Conservation (phyloP, 768 basidiomycete genomes). For the Auriculariales sp. region DNA sequence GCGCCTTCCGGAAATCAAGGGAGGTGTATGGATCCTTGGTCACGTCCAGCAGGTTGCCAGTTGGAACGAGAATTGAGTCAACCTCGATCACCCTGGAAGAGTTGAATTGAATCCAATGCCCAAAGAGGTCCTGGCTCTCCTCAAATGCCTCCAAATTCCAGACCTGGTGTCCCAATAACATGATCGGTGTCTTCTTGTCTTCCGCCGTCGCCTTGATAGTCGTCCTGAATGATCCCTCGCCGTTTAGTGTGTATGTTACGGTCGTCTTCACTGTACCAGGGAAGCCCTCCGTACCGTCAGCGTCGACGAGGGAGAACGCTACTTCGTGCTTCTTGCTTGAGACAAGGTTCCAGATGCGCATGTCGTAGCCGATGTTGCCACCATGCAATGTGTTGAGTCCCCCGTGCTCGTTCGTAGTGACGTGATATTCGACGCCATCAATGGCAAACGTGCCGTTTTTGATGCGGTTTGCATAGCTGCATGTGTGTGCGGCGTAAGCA, state of each 20-base stretch:
- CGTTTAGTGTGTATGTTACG: constrained; percentile 9
- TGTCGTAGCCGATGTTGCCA: constrained; percentile 36
- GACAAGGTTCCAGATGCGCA: constrained; percentile 40
- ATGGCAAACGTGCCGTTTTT: constrained; percentile 18
- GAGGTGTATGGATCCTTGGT: constrained; percentile 23
- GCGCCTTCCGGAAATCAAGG: constrained; percentile 28
- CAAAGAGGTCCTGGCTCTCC: constrained; percentile 24
- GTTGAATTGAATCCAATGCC: constrained; percentile 22
- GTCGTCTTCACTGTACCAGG: constrained; percentile 23
- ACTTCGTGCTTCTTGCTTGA: constrained; percentile 29
- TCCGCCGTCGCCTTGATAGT: constrained; percentile 30
- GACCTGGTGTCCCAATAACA: constrained; percentile 42
- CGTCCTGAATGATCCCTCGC: constrained; percentile 24
- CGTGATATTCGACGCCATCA: constrained; percentile 31
- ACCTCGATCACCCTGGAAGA: constrained; percentile 25
- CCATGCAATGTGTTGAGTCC: constrained; percentile 40
- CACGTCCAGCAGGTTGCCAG: constrained; percentile 22
- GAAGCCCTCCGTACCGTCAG: constrained; percentile 35
- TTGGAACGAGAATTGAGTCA: constrained; percentile 24
- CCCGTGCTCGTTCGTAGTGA: constrained; percentile 35
- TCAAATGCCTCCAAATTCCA: constrained; percentile 44
- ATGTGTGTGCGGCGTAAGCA: too few relatives aligned
- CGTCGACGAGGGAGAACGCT: constrained; percentile 36
- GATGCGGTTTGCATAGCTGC: constrained; percentile 35
- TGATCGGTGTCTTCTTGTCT: constrained; percentile 40